Percentiles rank a stretch among this genome's conserved stretches.
These are phyloP conservation scores for Cystofilobasidium macerans DNA, from an alignment of 768 basidiomycete genomes.

Conservation along the genomic window DNA sequence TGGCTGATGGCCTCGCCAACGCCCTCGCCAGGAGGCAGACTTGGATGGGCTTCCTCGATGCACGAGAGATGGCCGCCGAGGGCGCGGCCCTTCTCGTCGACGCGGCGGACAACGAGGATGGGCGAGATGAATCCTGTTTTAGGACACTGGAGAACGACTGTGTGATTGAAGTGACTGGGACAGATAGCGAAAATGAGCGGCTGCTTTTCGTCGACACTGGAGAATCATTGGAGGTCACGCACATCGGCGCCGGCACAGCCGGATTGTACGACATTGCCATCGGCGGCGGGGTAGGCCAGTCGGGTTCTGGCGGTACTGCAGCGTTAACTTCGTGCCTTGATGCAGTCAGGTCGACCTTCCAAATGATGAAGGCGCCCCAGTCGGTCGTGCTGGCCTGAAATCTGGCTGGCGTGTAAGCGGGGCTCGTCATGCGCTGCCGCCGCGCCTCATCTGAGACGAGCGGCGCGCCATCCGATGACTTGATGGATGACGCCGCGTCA, in stretches of 20 bases:
- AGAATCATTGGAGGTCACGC: too few species aligned
- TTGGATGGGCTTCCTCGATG: not conserved
- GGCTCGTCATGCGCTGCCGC: not conserved
- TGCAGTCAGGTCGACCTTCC: constrained; percentile 61
- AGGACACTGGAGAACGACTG: constrained; percentile 85
- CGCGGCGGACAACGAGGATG: constrained; percentile 83
- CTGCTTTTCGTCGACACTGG: too few species aligned
- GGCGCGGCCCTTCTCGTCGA: constrained; percentile 78
- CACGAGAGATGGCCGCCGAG: constrained; percentile 55
- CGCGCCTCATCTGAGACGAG: constrained; percentile 37
- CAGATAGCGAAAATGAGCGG: not conserved
- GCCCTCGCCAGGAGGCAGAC: constrained; percentile 14
- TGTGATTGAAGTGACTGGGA: constrained; percentile 51
- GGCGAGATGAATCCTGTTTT: constrained; percentile 90
- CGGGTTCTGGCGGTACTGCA: constrained; percentile 53
- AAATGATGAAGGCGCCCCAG: constrained; percentile 70
- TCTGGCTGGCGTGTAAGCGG: constrained; percentile 32
- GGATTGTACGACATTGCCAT: constrained; percentile 57
- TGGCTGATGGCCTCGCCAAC: constrained; percentile 20
- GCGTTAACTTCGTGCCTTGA: not conserved
- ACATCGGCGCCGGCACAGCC: constrained; percentile 48
- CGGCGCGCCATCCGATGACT: constrained; percentile 64
- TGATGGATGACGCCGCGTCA: constrained; percentile 82
- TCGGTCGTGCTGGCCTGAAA: constrained; percentile 32
- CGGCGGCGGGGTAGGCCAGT: constrained; percentile 83